Percentiles rank a stretch among this genome's conserved stretches.
Conservation (phyloP, 2,329 filamentous ascomycete genomes). For the Aspergillus sp. region DNA sequence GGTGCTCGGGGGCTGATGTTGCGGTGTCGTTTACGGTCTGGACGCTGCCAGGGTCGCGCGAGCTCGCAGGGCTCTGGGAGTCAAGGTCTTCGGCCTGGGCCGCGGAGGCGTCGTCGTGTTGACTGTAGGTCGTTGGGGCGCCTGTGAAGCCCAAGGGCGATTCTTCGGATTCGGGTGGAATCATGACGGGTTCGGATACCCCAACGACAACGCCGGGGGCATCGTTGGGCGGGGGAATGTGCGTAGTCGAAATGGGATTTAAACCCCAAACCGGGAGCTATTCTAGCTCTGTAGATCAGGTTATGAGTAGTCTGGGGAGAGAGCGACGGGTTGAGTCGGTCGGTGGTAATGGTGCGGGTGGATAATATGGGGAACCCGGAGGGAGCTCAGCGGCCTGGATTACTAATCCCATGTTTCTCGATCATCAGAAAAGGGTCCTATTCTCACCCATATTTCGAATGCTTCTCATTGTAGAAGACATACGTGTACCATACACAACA, state of each 20-base stretch:
- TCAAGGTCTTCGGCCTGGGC: conserved; percentile 26
- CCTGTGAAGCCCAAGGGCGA: conserved; percentile 22
- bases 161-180: conserved; percentile 27
- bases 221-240: conserved; percentile 22
- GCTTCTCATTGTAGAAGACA: too few species aligned
- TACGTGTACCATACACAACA: too few species aligned
- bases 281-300: not conserved
- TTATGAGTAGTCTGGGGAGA: conserved; percentile 1
- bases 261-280: not conserved
- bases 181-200: conserved; percentile 35
- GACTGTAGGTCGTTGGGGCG: conserved; percentile 12
- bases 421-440: too few species aligned
- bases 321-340: conserved; percentile 9
- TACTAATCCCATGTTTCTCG: conserved; percentile 6
- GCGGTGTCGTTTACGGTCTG: conserved; percentile 18
- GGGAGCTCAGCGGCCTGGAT: conserved; percentile 22
- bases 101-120: conserved; percentile 18
- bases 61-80: conserved; percentile 29
- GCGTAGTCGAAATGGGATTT: not conserved
- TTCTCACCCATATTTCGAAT: too few species aligned
- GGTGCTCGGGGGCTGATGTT: conserved; percentile 12
- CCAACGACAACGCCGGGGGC: conserved; percentile 24
- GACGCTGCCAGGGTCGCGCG: conserved; percentile 26
- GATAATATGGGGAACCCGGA: conserved; percentile 27
- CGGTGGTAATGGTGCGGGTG: conserved; percentile 4